These are phyloP conservation scores for Populus tremula DNA, from an alignment of 345 rosid genomes.

Conservation along the genomic window DNA sequence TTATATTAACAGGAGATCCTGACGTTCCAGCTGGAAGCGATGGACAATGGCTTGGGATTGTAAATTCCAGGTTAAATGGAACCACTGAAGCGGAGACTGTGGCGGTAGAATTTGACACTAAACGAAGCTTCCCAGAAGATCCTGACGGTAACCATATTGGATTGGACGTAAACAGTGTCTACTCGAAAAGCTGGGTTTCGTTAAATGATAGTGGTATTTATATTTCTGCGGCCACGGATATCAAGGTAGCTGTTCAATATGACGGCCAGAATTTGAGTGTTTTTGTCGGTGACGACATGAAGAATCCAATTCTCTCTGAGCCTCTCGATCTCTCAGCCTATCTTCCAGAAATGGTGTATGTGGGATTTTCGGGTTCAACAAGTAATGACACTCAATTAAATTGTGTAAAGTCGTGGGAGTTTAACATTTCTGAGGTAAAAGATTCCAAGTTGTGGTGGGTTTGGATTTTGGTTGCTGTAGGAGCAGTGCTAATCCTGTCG, in stretches of 20 bases:
- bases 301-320: conserved; percentile 33
- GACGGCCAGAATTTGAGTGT: conserved; percentile 48
- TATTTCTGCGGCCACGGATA: conserved; percentile 16
- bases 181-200: conserved; percentile 42
- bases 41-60: conserved; percentile 69
- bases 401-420: conserved; percentile 63
- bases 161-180: conserved; percentile 46
- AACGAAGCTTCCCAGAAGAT: conserved; percentile 49
- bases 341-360: conserved; percentile 49
- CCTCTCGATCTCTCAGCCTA: conserved; percentile 43
- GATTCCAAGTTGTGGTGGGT: conserved; percentile 25
- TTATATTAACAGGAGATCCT: conserved; percentile 34
- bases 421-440: conserved; percentile 32
- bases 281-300: conserved; percentile 25
- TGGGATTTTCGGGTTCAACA: conserved; percentile 63
- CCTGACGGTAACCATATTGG: conserved; percentile 65
- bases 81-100: conserved; percentile 32
- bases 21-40: conserved; percentile 37
- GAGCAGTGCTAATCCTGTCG: conserved; percentile 8
- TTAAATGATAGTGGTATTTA: conserved; percentile 29
- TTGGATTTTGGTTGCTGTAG: conserved; percentile 26
- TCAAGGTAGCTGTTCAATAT: conserved; percentile 33
- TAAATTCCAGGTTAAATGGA: conserved; percentile 35
- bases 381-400: conserved; percentile 25
- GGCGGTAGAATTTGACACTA: conserved; percentile 70